phyloP scores from a whole-genome alignment of 495 filamentous ascomycete genomes.

The Penicillium cosmopolitanum region DNA sequence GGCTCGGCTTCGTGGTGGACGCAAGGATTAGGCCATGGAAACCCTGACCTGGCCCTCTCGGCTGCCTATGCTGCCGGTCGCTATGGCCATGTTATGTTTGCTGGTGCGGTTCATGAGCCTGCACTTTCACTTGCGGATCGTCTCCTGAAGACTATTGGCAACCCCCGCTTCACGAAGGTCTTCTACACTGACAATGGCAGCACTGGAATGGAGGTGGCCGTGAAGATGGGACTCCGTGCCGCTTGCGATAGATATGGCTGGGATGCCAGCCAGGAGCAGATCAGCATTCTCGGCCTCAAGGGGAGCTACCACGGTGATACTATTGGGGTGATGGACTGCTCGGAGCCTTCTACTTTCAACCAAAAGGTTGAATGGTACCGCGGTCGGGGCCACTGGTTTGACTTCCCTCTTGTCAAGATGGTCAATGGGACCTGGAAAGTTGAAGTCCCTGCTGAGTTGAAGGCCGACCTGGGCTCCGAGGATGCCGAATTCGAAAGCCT shows the following conservation, averaged over 20 bases:
- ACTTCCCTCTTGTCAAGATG: constrained; percentile 70
- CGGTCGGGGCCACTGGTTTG: constrained; percentile 74
- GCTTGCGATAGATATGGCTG: constrained; percentile 65
- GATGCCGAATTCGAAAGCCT: constrained; percentile 52
- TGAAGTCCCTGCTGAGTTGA: constrained; percentile 52
- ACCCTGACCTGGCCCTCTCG: constrained; percentile 64
- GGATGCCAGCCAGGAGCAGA: constrained; percentile 54
- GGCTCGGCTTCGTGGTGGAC: constrained; percentile 88
- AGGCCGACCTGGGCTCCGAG: constrained; percentile 47
- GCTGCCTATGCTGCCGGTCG: constrained; percentile 80
- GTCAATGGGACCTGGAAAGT: constrained; percentile 64
- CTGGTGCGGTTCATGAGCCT: constrained; percentile 71
- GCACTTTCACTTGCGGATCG: constrained; percentile 65
- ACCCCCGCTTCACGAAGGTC: constrained; percentile 63
- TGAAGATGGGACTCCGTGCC: constrained; percentile 78
- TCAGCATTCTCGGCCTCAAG: constrained; percentile 71
- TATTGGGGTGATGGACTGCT: constrained; percentile 79
- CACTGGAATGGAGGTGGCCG: constrained; percentile 76
- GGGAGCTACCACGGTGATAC: constrained; percentile 83
- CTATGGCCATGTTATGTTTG: constrained; percentile 86
- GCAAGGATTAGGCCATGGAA: constrained; percentile 78
- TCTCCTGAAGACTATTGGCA: constrained; percentile 58
- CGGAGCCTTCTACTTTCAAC: constrained; percentile 72
- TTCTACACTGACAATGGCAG: constrained; percentile 83
- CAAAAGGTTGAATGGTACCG: constrained; percentile 80